Evolutionary conservation across 2,329 filamentous ascomycete species (phyloP).

Genomic region (Neodidymelliopsis sp.): DNA sequence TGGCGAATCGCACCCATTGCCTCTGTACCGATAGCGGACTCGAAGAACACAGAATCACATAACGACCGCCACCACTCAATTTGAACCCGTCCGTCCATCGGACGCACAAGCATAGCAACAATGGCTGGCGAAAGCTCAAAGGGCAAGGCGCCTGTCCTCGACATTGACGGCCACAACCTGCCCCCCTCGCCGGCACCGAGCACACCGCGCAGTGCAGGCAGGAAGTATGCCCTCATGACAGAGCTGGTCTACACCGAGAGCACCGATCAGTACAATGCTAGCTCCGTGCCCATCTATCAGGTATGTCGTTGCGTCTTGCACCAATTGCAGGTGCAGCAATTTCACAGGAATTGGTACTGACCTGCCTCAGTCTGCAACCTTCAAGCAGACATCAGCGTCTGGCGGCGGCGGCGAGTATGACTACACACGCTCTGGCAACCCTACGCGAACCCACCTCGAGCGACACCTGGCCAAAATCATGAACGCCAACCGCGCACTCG

Average conservation of each 20-base stretch:
- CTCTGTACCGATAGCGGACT: slow-evolving; percentile 14
- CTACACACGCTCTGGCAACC: slow-evolving; percentile 97
- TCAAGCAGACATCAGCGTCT: slow-evolving; percentile 85
- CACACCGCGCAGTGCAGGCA: slow-evolving; percentile 77
- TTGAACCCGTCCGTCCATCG: slow-evolving; percentile 21
- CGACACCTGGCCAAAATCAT: slow-evolving; percentile 98
- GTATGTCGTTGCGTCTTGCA: slow-evolving; percentile 45
- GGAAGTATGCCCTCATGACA: slow-evolving; percentile 91
- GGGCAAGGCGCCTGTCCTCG: slow-evolving; percentile 45
- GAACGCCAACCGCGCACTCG: slow-evolving; percentile 88
- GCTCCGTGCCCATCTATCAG: slow-evolving; percentile 97
- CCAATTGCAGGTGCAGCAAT: neutral
- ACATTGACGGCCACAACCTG: slow-evolving; percentile 50
- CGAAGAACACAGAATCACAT: neutral
- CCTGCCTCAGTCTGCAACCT: slow-evolving; percentile 82
- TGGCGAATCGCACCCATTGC: slow-evolving; percentile 14
- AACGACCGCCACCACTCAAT: slow-evolving; percentile 26
- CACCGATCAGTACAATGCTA: slow-evolving; percentile 96
- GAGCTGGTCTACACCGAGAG: slow-evolving; percentile 96
- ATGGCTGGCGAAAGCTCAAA: slow-evolving; percentile 47
- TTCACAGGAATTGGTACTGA: slow-evolving; percentile 18
- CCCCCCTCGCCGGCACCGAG: slow-evolving; percentile 83
- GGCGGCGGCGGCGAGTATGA: slow-evolving; percentile 91
- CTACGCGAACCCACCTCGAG: slow-evolving; percentile 94
- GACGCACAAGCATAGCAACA: slow-evolving; percentile 19